Evolutionary conservation across 148 eudicot species (phyloP).

Genomic region (Drosera capensis): DNA sequence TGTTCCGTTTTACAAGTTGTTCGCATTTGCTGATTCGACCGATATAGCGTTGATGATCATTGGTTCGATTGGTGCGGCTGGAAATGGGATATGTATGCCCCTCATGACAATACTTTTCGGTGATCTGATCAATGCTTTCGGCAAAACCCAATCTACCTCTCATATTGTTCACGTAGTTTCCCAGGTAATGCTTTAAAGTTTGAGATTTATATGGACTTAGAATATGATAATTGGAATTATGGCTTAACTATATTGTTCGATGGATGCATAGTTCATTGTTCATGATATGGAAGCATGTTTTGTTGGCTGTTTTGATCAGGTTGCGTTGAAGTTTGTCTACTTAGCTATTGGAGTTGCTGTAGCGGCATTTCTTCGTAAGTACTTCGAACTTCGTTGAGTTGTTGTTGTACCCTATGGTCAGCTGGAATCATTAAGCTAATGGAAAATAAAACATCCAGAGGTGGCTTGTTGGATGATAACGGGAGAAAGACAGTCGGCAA

Average conservation of each 20-base stretch:
- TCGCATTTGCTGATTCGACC: too few relatives aligned
- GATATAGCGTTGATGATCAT: too few relatives aligned
- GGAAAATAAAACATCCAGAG: slow-evolving; percentile 7
- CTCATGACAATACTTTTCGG: too few relatives aligned
- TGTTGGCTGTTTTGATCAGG: slow-evolving; percentile 7
- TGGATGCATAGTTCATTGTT: background rate
- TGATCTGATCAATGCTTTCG: slow-evolving; percentile 14
- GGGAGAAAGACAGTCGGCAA: slow-evolving; percentile 30
- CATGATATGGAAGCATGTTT: background rate
- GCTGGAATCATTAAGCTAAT: background rate
- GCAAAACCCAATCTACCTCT: slow-evolving; percentile 6
- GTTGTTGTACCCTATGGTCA: background rate
- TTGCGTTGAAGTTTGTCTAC: slow-evolving; percentile 22
- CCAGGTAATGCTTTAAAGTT: background rate
- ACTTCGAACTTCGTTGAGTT: background rate
- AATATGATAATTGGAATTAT: too few relatives aligned
- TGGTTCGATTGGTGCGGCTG: too few relatives aligned
- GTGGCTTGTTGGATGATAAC: slow-evolving; percentile 32
- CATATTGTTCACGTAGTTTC: background rate
- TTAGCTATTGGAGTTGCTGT: slow-evolving; percentile 24
- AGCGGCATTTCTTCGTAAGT: slow-evolving; percentile 33
- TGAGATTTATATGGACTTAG: background rate
- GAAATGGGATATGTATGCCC: too few relatives aligned
- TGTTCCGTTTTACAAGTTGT: too few relatives aligned
- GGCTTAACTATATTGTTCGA: too few relatives aligned